A percentile compares a stretch with the other conserved stretches of the same genome.
Conservation (phyloP, 2,329 filamentous ascomycete genomes). For the Colletotrichum gloeosporioides region DNA sequence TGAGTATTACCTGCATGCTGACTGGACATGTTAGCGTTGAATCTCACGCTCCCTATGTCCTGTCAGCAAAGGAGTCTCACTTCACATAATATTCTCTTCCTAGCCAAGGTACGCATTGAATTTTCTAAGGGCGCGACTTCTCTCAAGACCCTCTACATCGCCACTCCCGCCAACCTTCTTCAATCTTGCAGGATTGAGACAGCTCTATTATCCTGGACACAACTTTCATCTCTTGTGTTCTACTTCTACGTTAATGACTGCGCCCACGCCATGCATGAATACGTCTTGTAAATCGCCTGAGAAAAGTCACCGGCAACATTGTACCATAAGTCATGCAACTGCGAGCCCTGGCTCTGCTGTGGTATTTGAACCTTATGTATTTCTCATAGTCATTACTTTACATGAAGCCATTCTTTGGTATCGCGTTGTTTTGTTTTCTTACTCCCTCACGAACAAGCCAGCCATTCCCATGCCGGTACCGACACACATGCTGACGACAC, state of each 20-base stretch:
- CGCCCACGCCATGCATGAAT: background rate
- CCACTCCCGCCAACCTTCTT: too few species aligned
- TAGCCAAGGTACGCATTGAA: too few species aligned
- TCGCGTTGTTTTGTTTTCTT: slow-evolving; percentile 23
- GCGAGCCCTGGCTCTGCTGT: background rate
- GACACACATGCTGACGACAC: slow-evolving; percentile 91
- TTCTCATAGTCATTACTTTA: background rate
- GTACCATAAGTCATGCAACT: background rate
- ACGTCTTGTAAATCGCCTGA: background rate
- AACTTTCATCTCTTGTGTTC: too few species aligned
- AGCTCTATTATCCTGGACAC: too few species aligned
- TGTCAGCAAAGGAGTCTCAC: too few species aligned
- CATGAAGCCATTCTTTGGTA: background rate
- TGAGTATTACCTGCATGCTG: too few species aligned
- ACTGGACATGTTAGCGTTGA: too few species aligned
- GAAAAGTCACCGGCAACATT: background rate
- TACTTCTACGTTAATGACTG: background rate
- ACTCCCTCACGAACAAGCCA: slow-evolving; percentile 70
- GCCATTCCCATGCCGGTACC: slow-evolving; percentile 84
- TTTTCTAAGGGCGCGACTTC: too few species aligned
- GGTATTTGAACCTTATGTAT: background rate
- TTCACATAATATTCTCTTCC: too few species aligned
- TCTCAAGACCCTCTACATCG: too few species aligned
- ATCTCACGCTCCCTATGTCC: too few species aligned
- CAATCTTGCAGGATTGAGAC: too few species aligned